A percentile compares a stretch with the other conserved stretches of the same genome.
phyloP scores from a whole-genome alignment of 176 grass and related monocot species.

The Chloris gayana region DNA sequence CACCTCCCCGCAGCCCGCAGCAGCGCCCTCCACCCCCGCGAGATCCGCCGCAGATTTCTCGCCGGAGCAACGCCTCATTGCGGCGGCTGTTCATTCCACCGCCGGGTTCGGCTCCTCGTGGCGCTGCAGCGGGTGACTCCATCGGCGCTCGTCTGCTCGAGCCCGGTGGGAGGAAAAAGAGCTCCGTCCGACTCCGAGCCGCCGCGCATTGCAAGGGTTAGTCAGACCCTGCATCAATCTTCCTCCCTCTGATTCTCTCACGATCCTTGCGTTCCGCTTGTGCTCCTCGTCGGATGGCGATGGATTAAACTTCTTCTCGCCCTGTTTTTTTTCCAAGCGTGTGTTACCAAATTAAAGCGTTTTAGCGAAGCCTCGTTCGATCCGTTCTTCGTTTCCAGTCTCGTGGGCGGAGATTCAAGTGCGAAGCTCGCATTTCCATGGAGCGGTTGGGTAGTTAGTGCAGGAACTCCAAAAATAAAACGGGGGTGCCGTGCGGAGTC shows the following conservation, averaged over 20 bases:
- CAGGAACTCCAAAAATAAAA: not conserved
- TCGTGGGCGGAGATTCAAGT: not conserved
- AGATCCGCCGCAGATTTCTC: slow-evolving; percentile 28
- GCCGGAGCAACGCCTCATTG: slow-evolving; percentile 29
- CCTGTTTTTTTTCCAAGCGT: not conserved
- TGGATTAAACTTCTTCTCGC: not conserved
- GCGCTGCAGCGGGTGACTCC: not conserved
- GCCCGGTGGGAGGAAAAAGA: not conserved
- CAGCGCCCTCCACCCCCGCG: slow-evolving; percentile 17
- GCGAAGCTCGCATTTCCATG: slow-evolving; percentile 19
- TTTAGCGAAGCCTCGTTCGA: not conserved
- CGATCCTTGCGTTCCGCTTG: not conserved
- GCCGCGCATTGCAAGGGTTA: slow-evolving; percentile 27
- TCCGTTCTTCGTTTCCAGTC: not conserved
- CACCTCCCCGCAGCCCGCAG: not conserved
- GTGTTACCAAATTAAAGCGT: not conserved
- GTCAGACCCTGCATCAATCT: not conserved
- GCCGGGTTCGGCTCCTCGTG: not conserved
- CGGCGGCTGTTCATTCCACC: not conserved
- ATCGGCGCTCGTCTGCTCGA: not conserved
- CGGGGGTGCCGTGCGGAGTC: slow-evolving; percentile 5
- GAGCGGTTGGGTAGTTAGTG: slow-evolving; percentile 38
- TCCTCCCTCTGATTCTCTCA: not conserved
- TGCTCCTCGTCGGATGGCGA: not conserved
- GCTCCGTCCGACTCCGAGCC: not conserved